Conservation (phyloP, 345 rosid species). For the Trapa bicornis region DNA sequence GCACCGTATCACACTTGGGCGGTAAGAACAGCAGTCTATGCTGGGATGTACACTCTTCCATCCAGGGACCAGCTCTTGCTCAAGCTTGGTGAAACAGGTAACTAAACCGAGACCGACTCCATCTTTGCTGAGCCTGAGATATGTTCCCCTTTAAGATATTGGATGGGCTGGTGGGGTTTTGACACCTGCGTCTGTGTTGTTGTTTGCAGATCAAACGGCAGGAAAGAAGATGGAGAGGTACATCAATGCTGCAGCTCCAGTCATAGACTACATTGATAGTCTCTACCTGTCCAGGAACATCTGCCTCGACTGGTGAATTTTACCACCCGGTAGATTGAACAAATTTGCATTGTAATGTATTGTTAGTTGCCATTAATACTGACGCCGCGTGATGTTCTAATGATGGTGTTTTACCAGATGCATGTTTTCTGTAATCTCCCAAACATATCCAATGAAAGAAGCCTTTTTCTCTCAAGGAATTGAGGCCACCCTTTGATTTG, state of each 20-base stretch:
- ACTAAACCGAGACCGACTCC: neutral
- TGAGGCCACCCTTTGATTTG: too few relatives aligned
- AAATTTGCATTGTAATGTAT: neutral
- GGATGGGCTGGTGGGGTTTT: too few relatives aligned
- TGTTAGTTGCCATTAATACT: too few relatives aligned
- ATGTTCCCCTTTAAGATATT: too few relatives aligned
- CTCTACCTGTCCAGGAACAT: constrained; percentile 13
- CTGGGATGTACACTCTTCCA: constrained; percentile 15
- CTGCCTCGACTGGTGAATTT: constrained; percentile 7
- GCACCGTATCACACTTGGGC: constrained; percentile 18
- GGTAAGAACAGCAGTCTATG: constrained; percentile 15
- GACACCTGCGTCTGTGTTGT: too few relatives aligned
- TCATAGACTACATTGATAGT: constrained; percentile 9
- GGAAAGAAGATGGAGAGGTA: constrained; percentile 15
- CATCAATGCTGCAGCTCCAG: constrained; percentile 7
- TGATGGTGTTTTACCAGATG: too few relatives aligned
- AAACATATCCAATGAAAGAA: too few relatives aligned
- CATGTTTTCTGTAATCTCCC: too few relatives aligned
- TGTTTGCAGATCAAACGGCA: constrained; percentile 12
- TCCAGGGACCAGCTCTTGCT: constrained; percentile 14
- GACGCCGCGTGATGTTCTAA: too few relatives aligned
- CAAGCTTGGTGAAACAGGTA: constrained; percentile 15
- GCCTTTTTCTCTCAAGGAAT: too few relatives aligned
- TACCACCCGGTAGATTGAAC: neutral
- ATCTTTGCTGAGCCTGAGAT: too few relatives aligned